Evolutionary conservation across 208 protist species (phyloP), one percentile per base, ranked within the genome.

Genomic region (Phytomonas sp.): DNA sequence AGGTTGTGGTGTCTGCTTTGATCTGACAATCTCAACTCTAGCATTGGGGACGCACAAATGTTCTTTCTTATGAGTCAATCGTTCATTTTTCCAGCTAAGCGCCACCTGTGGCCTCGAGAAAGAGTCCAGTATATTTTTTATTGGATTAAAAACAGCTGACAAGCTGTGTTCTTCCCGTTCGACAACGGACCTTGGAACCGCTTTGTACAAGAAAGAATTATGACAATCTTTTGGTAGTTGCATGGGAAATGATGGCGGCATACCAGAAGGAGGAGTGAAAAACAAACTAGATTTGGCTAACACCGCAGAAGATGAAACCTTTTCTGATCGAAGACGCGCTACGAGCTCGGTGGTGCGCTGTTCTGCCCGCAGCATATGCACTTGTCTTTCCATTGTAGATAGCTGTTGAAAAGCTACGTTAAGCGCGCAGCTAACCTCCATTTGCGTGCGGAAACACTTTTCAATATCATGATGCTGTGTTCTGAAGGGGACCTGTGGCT

Each of bases 381-480:
- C 73, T 17, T 84, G 70, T 31, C 33, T 32, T 30, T 74, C n/a
- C 13, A 87, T 32, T 8, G 64, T 15, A 60, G 80, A 66, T 13
- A 88, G 31, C 36, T 83, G 72, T 28, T 61, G 68, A 34, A 78
- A 62, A 6, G 83, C 78, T 3, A 66, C 32, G 0, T 74, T 79
- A 43, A 92, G 67, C 0, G 66, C 82, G 17, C 81, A 81, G 67
- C 88, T 81, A 17, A 92, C 77, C n/a, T 78, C 70, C 72, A 92
- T 80, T 62, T 92, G 87, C 61, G 89, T 83, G 2, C 63, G 59
- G 68, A 92, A 87, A 15, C 83, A 82, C 36, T 73, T 72, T 56
- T 86, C 75, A 62, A 85, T 32, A 62, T 92, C 83, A 6, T 72
- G 40, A 40, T 81, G 61, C 17, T 79, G 77, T 56, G 76, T 26